Evolutionary conservation across 2,329 filamentous ascomycete species (phyloP).

Genomic region (Sporothrix brunneoviolacea): DNA sequence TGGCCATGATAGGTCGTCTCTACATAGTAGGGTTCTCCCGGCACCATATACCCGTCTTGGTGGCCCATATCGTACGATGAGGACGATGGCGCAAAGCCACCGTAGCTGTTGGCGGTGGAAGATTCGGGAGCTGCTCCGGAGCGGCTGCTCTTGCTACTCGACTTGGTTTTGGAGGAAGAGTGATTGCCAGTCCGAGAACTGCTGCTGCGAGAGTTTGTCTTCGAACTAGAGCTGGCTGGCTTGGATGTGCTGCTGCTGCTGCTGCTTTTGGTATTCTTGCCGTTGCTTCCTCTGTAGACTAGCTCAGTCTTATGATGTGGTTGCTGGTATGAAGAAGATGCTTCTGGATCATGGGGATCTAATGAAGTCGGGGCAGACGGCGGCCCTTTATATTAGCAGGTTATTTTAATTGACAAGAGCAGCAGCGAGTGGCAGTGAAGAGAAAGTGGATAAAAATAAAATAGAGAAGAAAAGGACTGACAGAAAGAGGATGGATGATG

Average conservation of each 20-base stretch:
- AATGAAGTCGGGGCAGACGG: neutral
- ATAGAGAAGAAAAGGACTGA: neutral
- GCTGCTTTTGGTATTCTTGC: neutral
- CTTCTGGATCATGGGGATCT: constrained; percentile 2
- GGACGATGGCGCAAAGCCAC: neutral
- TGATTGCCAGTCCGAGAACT: too few relatives aligned
- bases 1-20: neutral
- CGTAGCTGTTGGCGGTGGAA: neutral
- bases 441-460: neutral
- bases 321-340: neutral
- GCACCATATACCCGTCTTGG: neutral
- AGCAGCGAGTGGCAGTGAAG: neutral
- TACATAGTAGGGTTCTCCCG: neutral
- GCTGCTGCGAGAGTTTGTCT: too few relatives aligned
- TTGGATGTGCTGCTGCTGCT: neutral
- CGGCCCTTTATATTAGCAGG: constrained; percentile 10
- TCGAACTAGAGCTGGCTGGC: neutral
- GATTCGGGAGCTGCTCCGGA: neutral
- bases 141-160: neutral
- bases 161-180: neutral
- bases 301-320: neutral
- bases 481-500: neutral
- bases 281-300: neutral
- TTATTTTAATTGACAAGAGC: neutral
- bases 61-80: neutral